phyloP scores from a whole-genome alignment of 2,329 filamentous ascomycete species.

The Pseudogymnoascus verrucosus region DNA sequence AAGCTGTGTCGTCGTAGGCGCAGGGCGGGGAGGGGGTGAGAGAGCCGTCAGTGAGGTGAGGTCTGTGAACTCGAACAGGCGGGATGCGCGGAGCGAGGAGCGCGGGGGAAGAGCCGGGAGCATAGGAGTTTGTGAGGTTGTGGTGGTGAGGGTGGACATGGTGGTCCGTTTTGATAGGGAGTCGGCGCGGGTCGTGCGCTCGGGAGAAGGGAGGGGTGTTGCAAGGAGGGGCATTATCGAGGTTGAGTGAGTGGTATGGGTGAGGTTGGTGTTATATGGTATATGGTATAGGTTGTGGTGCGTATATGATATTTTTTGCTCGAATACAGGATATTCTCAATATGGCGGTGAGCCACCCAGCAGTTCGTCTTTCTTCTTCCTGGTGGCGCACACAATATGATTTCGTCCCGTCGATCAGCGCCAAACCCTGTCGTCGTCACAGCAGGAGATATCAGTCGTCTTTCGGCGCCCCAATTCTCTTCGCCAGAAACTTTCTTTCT shows the following conservation, averaged over 20 bases:
- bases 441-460: not conserved
- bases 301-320: not conserved
- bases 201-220: not conserved
- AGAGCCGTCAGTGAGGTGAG: not conserved
- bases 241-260: not conserved
- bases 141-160: not conserved
- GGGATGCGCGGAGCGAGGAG: not conserved
- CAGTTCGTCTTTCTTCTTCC: not conserved
- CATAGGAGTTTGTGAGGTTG: not conserved
- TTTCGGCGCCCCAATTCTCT: not conserved
- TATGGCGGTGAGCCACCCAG: slow-evolving; percentile 1
- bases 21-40: not conserved
- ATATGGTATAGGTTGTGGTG: not conserved
- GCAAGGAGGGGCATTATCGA: slow-evolving; percentile 5
- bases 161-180: not conserved
- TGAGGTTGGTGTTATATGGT: not conserved
- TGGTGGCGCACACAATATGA: not conserved
- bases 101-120: not conserved
- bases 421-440: not conserved
- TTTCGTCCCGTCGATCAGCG: not conserved
- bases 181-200: not conserved
- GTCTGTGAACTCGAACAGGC: not conserved
- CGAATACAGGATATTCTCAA: not conserved
- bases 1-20: not conserved
- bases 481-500: not conserved